These are phyloP conservation scores for Setomelanomma holmii DNA, from an alignment of 2,329 filamentous ascomycete genomes.

Conservation along the genomic window DNA sequence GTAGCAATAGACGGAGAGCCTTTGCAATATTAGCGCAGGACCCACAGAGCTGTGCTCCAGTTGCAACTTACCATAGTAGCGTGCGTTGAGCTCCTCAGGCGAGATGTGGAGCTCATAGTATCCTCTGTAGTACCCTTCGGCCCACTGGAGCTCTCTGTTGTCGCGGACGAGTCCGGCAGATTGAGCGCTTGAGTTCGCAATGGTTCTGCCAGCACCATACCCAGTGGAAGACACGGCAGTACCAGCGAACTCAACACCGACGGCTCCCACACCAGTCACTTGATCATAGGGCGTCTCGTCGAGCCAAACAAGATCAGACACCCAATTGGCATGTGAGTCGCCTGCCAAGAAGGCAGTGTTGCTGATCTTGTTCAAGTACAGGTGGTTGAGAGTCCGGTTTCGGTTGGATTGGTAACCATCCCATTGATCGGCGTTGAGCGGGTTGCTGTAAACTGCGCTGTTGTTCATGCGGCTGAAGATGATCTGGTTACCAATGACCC, in stretches of 20 bases:
- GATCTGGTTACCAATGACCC: constrained; percentile 73
- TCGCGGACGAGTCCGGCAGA: constrained; percentile 46
- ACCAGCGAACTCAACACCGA: constrained; percentile 63
- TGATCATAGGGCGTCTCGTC: constrained; percentile 47
- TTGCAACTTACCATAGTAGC: constrained; percentile 63
- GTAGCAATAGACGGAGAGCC: constrained; percentile 61
- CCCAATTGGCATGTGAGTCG: constrained; percentile 71
- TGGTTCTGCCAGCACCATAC: constrained; percentile 20
- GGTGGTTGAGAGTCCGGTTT: constrained; percentile 70
- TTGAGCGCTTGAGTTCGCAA: constrained; percentile 57
- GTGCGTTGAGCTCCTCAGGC: constrained; percentile 63
- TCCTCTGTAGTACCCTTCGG: constrained; percentile 74
- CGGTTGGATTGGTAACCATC: constrained; percentile 71
- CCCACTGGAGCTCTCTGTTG: constrained; percentile 73
- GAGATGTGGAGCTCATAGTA: constrained; percentile 69
- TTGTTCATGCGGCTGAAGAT: constrained; percentile 40
- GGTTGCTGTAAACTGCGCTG: constrained; percentile 21
- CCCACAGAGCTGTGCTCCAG: background rate
- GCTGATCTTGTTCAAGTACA: constrained; percentile 70
- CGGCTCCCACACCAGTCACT: constrained; percentile 45
- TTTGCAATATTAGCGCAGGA: constrained; percentile 7
- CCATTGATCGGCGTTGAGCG: constrained; percentile 63
- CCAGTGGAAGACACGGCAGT: constrained; percentile 69
- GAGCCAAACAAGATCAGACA: constrained; percentile 52
- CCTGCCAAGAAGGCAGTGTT: constrained; percentile 77